phyloP scores from a whole-genome alignment of 1,284 basidiomycete genomes.

The Xerocomus cyaneibrunnescens region DNA sequence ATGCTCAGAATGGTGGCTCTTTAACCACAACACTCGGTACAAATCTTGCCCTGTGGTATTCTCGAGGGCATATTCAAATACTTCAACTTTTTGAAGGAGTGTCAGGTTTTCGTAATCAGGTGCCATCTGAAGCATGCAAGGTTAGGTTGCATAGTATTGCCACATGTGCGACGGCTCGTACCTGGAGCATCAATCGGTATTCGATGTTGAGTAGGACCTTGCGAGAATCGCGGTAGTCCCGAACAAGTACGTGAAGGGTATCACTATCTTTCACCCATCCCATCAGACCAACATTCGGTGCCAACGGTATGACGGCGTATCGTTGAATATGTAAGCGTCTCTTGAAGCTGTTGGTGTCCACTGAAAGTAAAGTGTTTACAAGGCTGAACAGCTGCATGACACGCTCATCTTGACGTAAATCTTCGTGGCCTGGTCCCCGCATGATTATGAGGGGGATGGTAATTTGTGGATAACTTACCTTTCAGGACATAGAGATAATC shows the following conservation, averaged over 20 bases:
- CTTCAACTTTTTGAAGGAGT: conserved; percentile 96
- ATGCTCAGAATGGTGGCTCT: conserved; percentile 92
- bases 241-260: conserved; percentile 97
- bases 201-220: conserved; percentile 99
- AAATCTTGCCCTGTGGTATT: conserved; percentile 99
- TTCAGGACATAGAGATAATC: conserved; percentile 95
- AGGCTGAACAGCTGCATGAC: conserved; percentile 99
- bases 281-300: conserved; percentile 93
- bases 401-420: conserved; percentile 97
- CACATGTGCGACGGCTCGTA: conserved; percentile 33
- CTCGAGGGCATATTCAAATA: conserved; percentile 98
- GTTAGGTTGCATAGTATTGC: conserved; percentile 5
- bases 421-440: conserved; percentile 82
- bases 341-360: conserved; percentile 96
- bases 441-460: neutral
- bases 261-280: conserved; percentile 98
- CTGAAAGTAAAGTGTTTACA: conserved; percentile 92
- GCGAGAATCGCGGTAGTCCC: conserved; percentile 91
- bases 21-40: conserved; percentile 98
- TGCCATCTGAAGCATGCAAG: conserved; percentile 73
- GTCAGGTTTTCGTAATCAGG: conserved; percentile 97
- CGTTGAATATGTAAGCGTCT: conserved; percentile 93
- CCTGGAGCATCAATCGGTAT: conserved; percentile 97
- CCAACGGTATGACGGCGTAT: conserved; percentile 93
- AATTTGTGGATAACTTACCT: conserved; percentile 45